phyloP scores from a whole-genome alignment of 169 alveolate species.

The Plasmodium vivax region DNA sequence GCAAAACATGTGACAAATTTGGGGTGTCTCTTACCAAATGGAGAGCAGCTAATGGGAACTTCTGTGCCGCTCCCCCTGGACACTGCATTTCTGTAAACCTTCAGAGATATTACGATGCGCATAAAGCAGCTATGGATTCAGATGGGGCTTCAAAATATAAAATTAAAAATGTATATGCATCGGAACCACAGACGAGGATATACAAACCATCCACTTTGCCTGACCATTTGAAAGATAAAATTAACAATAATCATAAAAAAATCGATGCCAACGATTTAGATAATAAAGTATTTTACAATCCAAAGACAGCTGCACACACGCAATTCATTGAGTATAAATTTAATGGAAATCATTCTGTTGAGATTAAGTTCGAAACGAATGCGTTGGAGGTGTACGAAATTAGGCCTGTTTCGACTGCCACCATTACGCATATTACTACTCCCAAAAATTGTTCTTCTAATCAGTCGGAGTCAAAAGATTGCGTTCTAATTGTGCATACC shows the following conservation, averaged over 20 bases:
- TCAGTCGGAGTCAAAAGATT: conserved; percentile 21
- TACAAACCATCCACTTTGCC: conserved; percentile 16
- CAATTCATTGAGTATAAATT: conserved; percentile 72
- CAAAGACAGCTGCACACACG: conserved; percentile 31
- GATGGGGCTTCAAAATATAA: conserved; percentile 51
- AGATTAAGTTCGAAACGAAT: conserved; percentile 57
- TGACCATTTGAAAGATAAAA: conserved; percentile 39
- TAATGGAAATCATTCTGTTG: conserved; percentile 72
- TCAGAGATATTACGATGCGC: conserved; percentile 25
- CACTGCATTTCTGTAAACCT: conserved; percentile 47
- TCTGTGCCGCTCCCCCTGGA: conserved; percentile 23
- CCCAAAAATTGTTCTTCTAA: conserved; percentile 50
- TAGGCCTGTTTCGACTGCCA: conserved; percentile 56
- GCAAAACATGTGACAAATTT: conserved; percentile 62
- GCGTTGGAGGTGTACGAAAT: conserved; percentile 68
- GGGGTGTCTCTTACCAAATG: conserved; percentile 66
- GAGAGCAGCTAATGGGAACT: conserved; percentile 50
- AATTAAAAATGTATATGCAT: conserved; percentile 52
- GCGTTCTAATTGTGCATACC: conserved; percentile 45
- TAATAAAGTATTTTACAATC: conserved; percentile 54
- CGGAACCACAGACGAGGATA: conserved; percentile 67
- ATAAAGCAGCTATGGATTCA: conserved; percentile 9
- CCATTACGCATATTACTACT: conserved; percentile 64
- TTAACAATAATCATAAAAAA: neutral
- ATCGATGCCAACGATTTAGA: conserved; percentile 41